Evolutionary conservation across 2,329 filamentous ascomycete species (phyloP).

Genomic region (Colletotrichum sp.): DNA sequence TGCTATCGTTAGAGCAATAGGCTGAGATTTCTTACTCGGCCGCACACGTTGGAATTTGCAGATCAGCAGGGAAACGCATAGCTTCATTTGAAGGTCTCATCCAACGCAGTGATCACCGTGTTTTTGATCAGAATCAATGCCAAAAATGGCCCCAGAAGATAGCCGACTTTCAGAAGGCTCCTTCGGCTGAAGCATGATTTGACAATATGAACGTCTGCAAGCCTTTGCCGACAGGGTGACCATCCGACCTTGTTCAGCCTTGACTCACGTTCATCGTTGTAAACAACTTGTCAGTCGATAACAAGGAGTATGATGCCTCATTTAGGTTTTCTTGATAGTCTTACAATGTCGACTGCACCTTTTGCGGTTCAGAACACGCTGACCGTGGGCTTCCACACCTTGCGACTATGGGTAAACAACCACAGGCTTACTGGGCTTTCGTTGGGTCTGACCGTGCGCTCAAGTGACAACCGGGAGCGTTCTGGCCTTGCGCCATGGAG

Average conservation of each 20-base stretch:
- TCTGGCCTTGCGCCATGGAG: no score
- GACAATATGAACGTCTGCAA: neutral
- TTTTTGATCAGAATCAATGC: neutral
- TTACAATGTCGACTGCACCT: neutral
- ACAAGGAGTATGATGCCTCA: neutral
- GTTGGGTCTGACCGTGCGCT: no score
- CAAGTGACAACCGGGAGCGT: no score
- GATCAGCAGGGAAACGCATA: neutral
- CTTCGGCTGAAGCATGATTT: neutral
- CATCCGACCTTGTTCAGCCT: neutral
- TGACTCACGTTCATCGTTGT: neutral
- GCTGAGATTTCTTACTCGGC: neutral
- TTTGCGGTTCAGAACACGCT: neutral
- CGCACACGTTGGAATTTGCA: neutral
- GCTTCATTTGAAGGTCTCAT: no score
- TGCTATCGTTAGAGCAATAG: neutral
- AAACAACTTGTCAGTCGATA: neutral
- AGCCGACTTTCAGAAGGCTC: neutral
- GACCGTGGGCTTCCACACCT: rapidly evolving
- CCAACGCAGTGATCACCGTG: no score
- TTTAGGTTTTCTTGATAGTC: neutral
- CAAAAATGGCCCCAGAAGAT: neutral
- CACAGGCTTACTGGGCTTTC: neutral
- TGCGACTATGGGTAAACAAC: rapidly evolving
- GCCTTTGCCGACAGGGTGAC: neutral